Evolutionary conservation across 257 asterid species (phyloP), one percentile per base, ranked within the genome.

Genomic region (Solanum paucissectum): DNA sequence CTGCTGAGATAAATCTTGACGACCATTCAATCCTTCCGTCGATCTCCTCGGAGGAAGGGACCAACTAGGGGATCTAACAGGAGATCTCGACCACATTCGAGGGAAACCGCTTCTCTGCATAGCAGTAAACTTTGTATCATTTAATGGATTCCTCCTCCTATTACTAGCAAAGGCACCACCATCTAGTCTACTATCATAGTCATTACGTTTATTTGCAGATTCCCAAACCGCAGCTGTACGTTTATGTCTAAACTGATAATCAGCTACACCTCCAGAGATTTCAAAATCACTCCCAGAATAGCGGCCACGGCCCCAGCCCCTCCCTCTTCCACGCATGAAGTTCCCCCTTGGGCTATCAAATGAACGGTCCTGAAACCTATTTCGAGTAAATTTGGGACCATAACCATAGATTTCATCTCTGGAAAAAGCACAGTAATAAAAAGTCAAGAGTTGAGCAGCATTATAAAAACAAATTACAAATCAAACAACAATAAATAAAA

Each of bases 1-100:
- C 49, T 89, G 94, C 86, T 94, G 97, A 83, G 88, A 36, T 79
- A 88, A 66, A 58, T 94, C 93, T 18, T 90, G 86, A 90, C 71
- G 93, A 79, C 92, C 94, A 55, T 68, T 55, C 9, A 18, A 55
- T 18, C 64, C 64, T 55, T 55, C 64, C n/a, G 64, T 92, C 23
- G 94, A 93, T 90, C 98, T 91, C 89, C 94, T 93, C 73, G 94
- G 91, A 72, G 96, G 94, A 90, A 98, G 90, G 32, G 94, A 89
- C 98, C 98, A 93, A 21, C 90, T 86, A 69, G 91, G 88, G 62
- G 94, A 91, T 88, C 94, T 90, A 77, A 87, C 89, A 1, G 97
- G 98, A 83, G 99, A 96, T 87, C 91, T 95, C 36, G 96, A 92
- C 44, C 88, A 91, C 87, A 88, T 87, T 83, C 91, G 94, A 84